These are phyloP conservation scores for Suillus subaureus DNA, from an alignment of 768 basidiomycete species.

Conservation along the genomic window DNA sequence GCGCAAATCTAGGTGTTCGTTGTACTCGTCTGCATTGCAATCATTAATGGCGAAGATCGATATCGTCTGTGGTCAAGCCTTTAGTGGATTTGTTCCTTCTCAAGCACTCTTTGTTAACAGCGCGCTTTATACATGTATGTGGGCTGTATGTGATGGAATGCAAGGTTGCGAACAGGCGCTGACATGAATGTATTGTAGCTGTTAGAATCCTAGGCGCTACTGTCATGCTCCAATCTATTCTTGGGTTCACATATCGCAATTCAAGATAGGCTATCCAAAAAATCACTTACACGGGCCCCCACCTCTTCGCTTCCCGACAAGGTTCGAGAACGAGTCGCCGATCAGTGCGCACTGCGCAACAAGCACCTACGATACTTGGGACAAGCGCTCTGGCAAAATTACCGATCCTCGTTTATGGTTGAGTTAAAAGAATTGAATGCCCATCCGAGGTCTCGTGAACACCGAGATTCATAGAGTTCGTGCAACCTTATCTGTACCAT, in stretches of 20 bases:
- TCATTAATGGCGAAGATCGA: slow-evolving; percentile 71
- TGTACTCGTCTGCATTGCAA: slow-evolving; percentile 76
- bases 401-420: slow-evolving; percentile 25
- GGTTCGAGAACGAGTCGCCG: not conserved
- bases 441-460: slow-evolving; percentile 46
- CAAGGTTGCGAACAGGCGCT: slow-evolving; percentile 12
- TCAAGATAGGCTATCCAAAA: slow-evolving; percentile 64
- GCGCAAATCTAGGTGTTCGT: slow-evolving; percentile 51
- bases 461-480: slow-evolving; percentile 44
- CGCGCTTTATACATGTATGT: slow-evolving; percentile 66
- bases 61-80: slow-evolving; percentile 73
- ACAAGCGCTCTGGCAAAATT: not conserved
- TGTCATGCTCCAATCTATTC: slow-evolving; percentile 92
- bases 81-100: slow-evolving; percentile 77
- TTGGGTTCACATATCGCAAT: slow-evolving; percentile 85
- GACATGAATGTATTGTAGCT: slow-evolving; percentile 37
- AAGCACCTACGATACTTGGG: not conserved
- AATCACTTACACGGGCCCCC: slow-evolving; percentile 21
- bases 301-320: not conserved
- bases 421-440: slow-evolving; percentile 22
- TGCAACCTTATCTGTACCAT: slow-evolving; percentile 65
- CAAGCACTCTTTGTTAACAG: slow-evolving; percentile 57
- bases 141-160: not conserved
- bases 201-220: slow-evolving; percentile 82
- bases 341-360: slow-evolving; percentile 2